These are phyloP conservation scores for Eucalyptus sp. DNA, from an alignment of 345 rosid species.

Conservation along the genomic window DNA sequence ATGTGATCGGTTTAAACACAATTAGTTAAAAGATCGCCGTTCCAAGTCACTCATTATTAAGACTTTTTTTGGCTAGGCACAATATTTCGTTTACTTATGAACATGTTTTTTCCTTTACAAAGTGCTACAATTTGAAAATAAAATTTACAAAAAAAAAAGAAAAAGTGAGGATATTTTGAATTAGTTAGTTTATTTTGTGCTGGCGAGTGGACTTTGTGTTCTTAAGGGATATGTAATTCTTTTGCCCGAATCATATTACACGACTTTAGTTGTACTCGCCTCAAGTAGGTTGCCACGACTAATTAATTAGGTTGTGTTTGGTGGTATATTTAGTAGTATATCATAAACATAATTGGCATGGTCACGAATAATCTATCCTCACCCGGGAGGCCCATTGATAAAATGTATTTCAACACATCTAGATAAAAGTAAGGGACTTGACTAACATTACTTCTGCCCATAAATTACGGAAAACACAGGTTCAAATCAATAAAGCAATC, in stretches of 20 bases:
- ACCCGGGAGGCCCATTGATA: fast-evolving
- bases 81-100: fast-evolving
- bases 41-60: neutral
- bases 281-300: neutral
- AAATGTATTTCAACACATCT: too few species aligned
- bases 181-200: fast-evolving
- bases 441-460: fast-evolving
- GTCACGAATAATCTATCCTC: fast-evolving
- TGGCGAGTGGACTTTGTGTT: fast-evolving
- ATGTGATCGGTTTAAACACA: fast-evolving
- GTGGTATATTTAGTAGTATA: too few species aligned
- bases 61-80: neutral
- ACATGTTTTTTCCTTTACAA: neutral
- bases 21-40: fast-evolving
- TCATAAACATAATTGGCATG: fast-evolving
- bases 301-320: fast-evolving
- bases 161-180: neutral
- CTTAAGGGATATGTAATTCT: neutral
- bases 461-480: too few species aligned
- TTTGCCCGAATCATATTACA: neutral
- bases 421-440: too few species aligned
- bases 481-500: fast-evolving
- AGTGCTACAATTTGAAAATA: neutral
- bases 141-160: neutral
- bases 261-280: fast-evolving